Evolutionary conservation across 306 rosid genomes (phyloP), one percentile per base, ranked within the genome.

Genomic region (Senna tora): DNA sequence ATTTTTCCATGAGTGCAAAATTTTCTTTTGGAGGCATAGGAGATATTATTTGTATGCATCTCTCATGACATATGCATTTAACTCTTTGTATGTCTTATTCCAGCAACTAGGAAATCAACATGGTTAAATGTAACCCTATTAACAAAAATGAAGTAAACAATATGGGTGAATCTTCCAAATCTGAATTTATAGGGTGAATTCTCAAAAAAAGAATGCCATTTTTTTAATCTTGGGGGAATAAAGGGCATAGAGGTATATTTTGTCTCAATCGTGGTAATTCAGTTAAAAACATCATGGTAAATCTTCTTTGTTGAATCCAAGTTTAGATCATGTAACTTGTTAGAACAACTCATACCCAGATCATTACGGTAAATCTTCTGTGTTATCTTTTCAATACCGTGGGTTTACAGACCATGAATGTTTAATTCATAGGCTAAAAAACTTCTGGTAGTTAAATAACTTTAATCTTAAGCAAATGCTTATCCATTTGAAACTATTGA

Each of bases 261-360:
- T 65, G 19, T 42, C 52, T 49, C 54, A 25, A 28, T 61, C 50
- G 21, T 51, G 46, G 22, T 49, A 38, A 19, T 28, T 59, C 42
- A 59, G 28, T 61, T 43, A 36, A 32, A 64, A 43, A 20, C 10
- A n/a, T 61, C 52, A 56, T 30, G 42, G 20, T 20, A 20, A 3
- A 46, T 67, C 41, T 17, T n/a, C n/a, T n/a, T n/a, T n/a, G 53
- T 63, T 77, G 59, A 70, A 63, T 60, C 57, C 22, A 5, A 17
- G 4, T 54, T 54, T 60, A 63, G 36, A 32, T 75, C 28, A 65
- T 15, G 25, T 13, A 32, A 45, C 1, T 9, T 59, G 49, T 47
- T 72, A 59, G 50, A 46, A 32, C 32, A 12, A 13, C 58, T 25
- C 30, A 25, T 25, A 25, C 30, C 30, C 3, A 25, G 49, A 46